Evolutionary conservation across 2,329 filamentous ascomycete genomes (phyloP), one percentile per base, ranked within the genome.

Genomic region (Ceratocystiopsis brevicomis): DNA sequence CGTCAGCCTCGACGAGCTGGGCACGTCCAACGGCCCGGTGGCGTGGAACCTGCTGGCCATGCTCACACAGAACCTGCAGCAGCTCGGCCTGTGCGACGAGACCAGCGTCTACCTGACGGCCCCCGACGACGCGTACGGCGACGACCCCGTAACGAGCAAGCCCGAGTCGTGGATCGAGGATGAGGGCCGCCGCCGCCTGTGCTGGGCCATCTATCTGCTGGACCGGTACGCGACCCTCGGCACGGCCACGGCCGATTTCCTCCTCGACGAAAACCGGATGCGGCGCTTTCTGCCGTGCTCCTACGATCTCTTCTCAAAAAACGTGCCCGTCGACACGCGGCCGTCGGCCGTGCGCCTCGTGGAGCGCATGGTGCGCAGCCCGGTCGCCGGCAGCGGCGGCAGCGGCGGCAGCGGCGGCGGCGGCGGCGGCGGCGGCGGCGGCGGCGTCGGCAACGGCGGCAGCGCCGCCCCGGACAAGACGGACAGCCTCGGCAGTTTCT

Each of bases 121-220:
- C 2, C 82, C 84, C 1, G 71, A 76, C 42, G 83, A 81, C 54
- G n/a, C n/a, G n/a, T 76, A 79, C 2, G 92, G 86, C 0, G 94
- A 93, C 35, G 92, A 90, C 56, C 93, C 86, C 63, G 76, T 87
- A 3, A 65, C 94, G 0, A 81, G 84, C 0, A 83, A 92, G 48
- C 73, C 87, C 0, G 76, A 76, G 41, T 81, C 85, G 47, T 94
- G 86, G 59, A 81, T 93, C 44, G 86, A 94, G 55, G 86, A 94
- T 47, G 87, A 95, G 58, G 81, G 82, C 34, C 68, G 86, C 19
- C 71, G 87, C 19, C 69, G 87, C 25, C 64, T 94, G 1, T 93
- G 94, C 58, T 95, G 87, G 87, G 88, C 90, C 76, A 78, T 93
- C 12, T 95, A 93, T 55, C 63, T 94, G 11, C 68, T 95, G 10